These are phyloP conservation scores for Tulasnella sp. DNA, from an alignment of 768 basidiomycete genomes.

Conservation along the genomic window DNA sequence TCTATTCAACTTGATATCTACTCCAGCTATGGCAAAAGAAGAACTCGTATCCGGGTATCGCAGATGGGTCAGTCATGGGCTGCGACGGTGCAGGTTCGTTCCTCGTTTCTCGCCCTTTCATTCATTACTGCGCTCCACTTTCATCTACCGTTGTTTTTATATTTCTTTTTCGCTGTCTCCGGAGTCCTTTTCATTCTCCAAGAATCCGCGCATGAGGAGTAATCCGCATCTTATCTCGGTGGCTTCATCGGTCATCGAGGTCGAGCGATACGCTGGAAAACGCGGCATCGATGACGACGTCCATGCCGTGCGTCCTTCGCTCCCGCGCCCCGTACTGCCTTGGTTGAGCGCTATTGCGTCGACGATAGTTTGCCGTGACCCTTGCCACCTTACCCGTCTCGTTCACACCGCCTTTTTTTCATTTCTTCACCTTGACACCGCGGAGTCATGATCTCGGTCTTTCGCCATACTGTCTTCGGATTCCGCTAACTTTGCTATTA, in stretches of 20 bases:
- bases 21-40: constrained; percentile 72
- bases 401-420: neutral
- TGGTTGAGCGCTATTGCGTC: neutral
- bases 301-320: neutral
- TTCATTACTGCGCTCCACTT: neutral
- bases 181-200: constrained; percentile 8
- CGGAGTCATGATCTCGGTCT: neutral
- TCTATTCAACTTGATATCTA: neutral
- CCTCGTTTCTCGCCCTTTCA: neutral
- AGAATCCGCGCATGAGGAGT: neutral
- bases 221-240: neutral
- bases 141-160: neutral
- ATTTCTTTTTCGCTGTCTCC: neutral
- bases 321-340: neutral
- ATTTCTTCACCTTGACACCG: neutral
- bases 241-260: neutral
- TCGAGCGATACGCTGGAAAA: neutral
- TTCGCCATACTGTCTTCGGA: neutral
- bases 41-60: constrained; percentile 68
- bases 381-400: neutral
- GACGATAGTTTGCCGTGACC: constrained; percentile 10
- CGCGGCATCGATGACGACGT: constrained; percentile 3
- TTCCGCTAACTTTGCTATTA: constrained; percentile 12
- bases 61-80: constrained; percentile 63
- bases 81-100: constrained; percentile 72